Conservation (phyloP, 371 early-diverging fungal genomes). For the Rhizopus stolonifer region DNA sequence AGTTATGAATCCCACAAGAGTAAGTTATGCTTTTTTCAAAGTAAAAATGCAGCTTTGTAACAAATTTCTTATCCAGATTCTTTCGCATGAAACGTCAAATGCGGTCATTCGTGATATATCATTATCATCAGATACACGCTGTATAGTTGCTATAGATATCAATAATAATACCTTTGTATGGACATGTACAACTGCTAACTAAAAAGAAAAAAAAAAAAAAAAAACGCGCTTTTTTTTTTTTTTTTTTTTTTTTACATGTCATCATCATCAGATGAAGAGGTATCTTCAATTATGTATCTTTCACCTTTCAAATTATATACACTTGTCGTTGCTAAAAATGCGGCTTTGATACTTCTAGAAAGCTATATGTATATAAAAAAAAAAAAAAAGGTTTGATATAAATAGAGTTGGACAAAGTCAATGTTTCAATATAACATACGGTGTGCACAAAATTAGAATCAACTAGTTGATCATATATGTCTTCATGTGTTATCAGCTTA, state of each 20-base stretch:
- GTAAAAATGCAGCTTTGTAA: background rate
- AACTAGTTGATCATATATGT: background rate
- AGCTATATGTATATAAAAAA: background rate
- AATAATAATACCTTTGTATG: slow-evolving; percentile 40
- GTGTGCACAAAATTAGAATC: slow-evolving; percentile 3
- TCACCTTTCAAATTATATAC: slow-evolving; percentile 12
- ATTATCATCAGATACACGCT: slow-evolving; percentile 29
- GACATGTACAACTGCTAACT: slow-evolving; percentile 8
- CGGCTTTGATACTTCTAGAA: background rate
- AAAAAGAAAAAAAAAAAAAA: background rate
- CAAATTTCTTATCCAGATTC: slow-evolving; percentile 19
- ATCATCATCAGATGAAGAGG: background rate
- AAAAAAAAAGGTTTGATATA: background rate
- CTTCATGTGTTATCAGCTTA: background rate
- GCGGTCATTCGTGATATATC: slow-evolving; percentile 40
- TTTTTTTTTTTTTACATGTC: background rate
- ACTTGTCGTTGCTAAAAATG: background rate
- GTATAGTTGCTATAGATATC: slow-evolving; percentile 38
- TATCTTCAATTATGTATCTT: slow-evolving; percentile 4
- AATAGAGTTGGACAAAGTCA: too few species aligned
- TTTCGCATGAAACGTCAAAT: slow-evolving; percentile 32
- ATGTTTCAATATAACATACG: slow-evolving; percentile 5
- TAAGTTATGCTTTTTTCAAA: slow-evolving; percentile 3
- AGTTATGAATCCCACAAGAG: slow-evolving; percentile 25
- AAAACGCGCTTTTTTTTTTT: background rate